Conservation (phyloP, 2,329 filamentous ascomycete genomes). For the Talaromyces sp. region DNA sequence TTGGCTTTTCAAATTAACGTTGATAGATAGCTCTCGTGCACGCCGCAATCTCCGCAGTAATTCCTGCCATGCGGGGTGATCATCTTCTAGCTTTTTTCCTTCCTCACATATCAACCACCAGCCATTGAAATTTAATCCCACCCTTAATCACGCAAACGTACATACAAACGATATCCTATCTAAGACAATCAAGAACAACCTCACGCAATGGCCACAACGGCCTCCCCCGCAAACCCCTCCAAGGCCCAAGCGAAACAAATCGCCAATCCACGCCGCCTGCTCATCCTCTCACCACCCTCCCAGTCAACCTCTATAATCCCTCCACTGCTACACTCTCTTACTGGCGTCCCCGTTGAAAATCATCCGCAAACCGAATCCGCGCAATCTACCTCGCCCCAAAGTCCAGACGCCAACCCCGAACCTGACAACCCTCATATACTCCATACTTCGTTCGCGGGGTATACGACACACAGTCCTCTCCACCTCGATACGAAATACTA, state of each 20-base stretch:
- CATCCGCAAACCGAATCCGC: constrained; percentile 23
- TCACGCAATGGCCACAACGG: constrained; percentile 14
- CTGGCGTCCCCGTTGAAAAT: constrained; percentile 33
- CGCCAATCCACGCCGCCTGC: constrained; percentile 44
- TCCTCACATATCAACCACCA: constrained; percentile 1
- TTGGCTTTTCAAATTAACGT: not conserved
- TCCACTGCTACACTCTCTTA: constrained; percentile 40
- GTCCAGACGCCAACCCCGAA: not conserved
- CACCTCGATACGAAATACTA: constrained; percentile 49
- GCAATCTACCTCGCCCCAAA: not conserved
- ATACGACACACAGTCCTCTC: constrained; percentile 49
- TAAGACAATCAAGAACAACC: not conserved
- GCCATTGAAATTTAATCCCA: not conserved
- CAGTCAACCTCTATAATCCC: constrained; percentile 42
- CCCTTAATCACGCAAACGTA: too few species aligned
- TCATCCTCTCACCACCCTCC: constrained; percentile 42
- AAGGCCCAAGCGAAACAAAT: constrained; percentile 28
- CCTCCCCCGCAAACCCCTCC: constrained; percentile 9
- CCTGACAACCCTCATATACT: constrained; percentile 2
- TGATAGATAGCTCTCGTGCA: not conserved
- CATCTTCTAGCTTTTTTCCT: constrained; percentile 1
- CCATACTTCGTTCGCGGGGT: constrained; percentile 45
- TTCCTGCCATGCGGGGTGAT: constrained; percentile 19
- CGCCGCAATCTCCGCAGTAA: constrained; percentile 16
- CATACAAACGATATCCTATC: too few species aligned